Conservation (phyloP, 2,329 filamentous ascomycete genomes). For the Aschersonia sp. region DNA sequence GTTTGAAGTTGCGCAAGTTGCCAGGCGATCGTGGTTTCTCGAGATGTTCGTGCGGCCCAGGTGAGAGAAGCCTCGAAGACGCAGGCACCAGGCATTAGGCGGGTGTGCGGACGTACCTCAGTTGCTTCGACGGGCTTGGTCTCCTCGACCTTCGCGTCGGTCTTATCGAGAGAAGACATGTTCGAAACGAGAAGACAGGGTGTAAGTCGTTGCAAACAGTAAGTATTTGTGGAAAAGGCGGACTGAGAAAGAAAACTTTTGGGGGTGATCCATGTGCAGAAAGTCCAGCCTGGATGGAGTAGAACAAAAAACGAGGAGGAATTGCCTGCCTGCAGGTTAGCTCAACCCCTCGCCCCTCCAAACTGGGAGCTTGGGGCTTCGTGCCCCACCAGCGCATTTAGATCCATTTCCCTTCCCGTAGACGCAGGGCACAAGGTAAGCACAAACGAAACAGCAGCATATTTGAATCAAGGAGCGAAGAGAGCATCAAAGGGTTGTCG, state of each 20-base stretch:
- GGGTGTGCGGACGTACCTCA: slow-evolving; percentile 10
- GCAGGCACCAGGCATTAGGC: too few species aligned
- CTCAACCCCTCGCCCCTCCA: background rate
- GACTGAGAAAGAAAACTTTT: background rate
- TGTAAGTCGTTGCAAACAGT: background rate
- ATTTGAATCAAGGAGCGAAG: background rate
- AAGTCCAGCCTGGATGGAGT: background rate
- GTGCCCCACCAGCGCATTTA: background rate
- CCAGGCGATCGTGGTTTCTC: too few species aligned
- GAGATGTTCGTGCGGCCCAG: too few species aligned
- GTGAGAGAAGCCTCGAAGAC: too few species aligned
- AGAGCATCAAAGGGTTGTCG: too few species aligned
- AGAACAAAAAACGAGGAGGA: background rate
- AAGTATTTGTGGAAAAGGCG: too few species aligned
- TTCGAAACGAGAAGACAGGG: slow-evolving; percentile 7
- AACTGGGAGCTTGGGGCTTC: background rate
- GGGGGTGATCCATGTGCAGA: background rate
- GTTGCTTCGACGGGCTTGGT: slow-evolving; percentile 14
- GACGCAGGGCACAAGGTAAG: background rate
- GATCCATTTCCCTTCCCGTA: too few species aligned
- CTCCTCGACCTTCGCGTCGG: slow-evolving; percentile 41
- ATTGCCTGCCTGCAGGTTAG: background rate
- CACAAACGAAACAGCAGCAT: background rate
- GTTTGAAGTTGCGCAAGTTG: too few species aligned
- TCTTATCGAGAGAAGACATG: slow-evolving; percentile 35